Percentiles rank a stretch among this genome's conserved stretches.
Conservation (phyloP, 192 early-diverging fungal species). For the Coemansia sp. region DNA sequence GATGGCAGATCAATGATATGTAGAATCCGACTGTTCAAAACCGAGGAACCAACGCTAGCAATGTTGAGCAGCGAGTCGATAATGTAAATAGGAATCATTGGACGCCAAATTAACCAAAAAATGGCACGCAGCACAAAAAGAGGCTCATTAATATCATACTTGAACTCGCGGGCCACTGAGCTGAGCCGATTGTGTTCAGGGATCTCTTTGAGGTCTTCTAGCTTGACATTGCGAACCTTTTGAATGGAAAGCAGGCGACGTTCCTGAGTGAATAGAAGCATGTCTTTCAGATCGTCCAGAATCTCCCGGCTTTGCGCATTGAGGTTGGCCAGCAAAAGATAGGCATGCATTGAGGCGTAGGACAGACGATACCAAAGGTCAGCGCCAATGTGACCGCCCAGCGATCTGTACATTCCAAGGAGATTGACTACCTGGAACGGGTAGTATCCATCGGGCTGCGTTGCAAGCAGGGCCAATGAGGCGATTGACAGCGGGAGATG, state of each 20-base stretch:
- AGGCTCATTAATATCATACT: constrained; percentile 28
- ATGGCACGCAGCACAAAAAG: constrained; percentile 40
- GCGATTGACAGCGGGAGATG: constrained; percentile 11
- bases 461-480: constrained; percentile 7
- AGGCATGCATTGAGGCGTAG: constrained; percentile 4
- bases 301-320: constrained; percentile 9
- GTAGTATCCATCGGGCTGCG: background rate
- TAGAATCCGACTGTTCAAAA: constrained; percentile 13
- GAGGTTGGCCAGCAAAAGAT: constrained; percentile 20
- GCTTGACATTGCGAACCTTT: constrained; percentile 10
- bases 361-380: background rate
- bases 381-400: constrained; percentile 2
- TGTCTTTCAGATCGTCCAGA: constrained; percentile 4
- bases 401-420: constrained; percentile 15
- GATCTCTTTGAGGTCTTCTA: constrained; percentile 21
- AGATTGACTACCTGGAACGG: constrained; percentile 18
- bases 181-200: constrained; percentile 2
- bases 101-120: constrained; percentile 27
- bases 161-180: constrained; percentile 11
- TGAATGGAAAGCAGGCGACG: constrained; percentile 11
- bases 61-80: constrained; percentile 10
- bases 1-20: constrained; percentile 17
- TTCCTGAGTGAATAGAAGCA: constrained; percentile 15
- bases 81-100: constrained; percentile 28
- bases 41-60: background rate